Conservation (phyloP, 768 basidiomycete species). For the Suillus subluteus region DNA sequence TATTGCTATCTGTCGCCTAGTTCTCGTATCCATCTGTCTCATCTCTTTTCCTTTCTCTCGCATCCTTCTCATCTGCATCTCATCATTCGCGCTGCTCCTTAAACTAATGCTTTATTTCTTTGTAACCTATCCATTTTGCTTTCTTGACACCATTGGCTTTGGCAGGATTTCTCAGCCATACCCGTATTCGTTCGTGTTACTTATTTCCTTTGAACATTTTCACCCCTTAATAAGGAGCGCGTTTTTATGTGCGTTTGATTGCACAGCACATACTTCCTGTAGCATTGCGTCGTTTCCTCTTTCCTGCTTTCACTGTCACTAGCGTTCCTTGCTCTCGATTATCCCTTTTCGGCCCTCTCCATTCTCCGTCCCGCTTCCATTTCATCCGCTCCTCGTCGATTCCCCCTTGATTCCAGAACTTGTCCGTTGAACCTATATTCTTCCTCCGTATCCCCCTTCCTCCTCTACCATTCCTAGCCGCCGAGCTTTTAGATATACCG, state of each 20-base stretch:
- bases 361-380: constrained; percentile 11
- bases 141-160: constrained; percentile 29
- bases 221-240: constrained; percentile 39
- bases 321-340: constrained; percentile 15
- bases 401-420: not conserved
- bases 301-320: constrained; percentile 29
- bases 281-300: constrained; percentile 38
- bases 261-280: constrained; percentile 34
- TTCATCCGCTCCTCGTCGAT: not conserved
- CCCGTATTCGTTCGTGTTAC: constrained; percentile 27
- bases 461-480: not conserved
- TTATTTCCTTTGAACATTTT: constrained; percentile 40
- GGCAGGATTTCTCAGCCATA: constrained; percentile 37
- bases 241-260: constrained; percentile 32
- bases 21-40: constrained; percentile 22
- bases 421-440: not conserved
- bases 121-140: constrained; percentile 37
- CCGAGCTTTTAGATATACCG: not conserved
- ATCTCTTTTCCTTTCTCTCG: constrained; percentile 15
- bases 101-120: constrained; percentile 32
- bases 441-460: not conserved
- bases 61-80: constrained; percentile 16
- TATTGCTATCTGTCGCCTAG: constrained; percentile 38
- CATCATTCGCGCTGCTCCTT: constrained; percentile 29
- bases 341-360: constrained; percentile 12